phyloP scores from a whole-genome alignment of 768 basidiomycete genomes.

The Sutorius australiensis region DNA sequence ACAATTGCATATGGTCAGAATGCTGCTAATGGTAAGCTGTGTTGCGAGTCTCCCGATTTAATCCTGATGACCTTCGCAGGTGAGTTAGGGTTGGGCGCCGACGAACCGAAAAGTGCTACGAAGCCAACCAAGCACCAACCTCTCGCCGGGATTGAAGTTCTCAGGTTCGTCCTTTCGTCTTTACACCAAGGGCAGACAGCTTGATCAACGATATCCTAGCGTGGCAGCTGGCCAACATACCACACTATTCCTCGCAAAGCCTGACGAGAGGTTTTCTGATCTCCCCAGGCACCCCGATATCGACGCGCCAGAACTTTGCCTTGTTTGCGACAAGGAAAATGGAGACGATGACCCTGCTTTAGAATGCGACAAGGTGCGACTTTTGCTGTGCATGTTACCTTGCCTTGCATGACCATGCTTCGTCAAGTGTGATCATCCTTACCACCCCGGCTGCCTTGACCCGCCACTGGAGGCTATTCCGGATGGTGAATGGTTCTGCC shows the following conservation, averaged over 20 bases:
- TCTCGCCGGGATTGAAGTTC: constrained; percentile 74
- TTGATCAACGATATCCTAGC: constrained; percentile 36
- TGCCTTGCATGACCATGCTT: constrained; percentile 2
- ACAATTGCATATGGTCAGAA: constrained; percentile 85
- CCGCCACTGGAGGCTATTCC: constrained; percentile 78
- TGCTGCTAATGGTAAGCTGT: constrained; percentile 65
- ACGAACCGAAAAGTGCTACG: constrained; percentile 82
- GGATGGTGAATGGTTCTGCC: constrained; percentile 92
- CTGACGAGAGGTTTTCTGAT: constrained; percentile 70
- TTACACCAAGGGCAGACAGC: background rate
- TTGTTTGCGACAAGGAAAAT: constrained; percentile 65
- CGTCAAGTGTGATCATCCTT: constrained; percentile 80
- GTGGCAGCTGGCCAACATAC: constrained; percentile 86
- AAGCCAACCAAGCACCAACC: constrained; percentile 71
- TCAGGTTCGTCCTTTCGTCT: constrained; percentile 51
- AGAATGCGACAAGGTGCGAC: constrained; percentile 84
- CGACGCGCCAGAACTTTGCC: constrained; percentile 61
- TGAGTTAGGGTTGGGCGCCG: constrained; percentile 77
- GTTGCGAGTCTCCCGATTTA: background rate
- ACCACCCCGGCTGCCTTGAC: constrained; percentile 75
- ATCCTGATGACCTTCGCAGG: constrained; percentile 34
- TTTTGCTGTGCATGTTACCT: background rate
- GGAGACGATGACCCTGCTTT: constrained; percentile 72
- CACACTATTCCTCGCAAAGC: constrained; percentile 75
- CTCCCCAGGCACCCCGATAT: constrained; percentile 82